phyloP scores from a whole-genome alignment of 78 protist species.

The Isochrysis galbana region DNA sequence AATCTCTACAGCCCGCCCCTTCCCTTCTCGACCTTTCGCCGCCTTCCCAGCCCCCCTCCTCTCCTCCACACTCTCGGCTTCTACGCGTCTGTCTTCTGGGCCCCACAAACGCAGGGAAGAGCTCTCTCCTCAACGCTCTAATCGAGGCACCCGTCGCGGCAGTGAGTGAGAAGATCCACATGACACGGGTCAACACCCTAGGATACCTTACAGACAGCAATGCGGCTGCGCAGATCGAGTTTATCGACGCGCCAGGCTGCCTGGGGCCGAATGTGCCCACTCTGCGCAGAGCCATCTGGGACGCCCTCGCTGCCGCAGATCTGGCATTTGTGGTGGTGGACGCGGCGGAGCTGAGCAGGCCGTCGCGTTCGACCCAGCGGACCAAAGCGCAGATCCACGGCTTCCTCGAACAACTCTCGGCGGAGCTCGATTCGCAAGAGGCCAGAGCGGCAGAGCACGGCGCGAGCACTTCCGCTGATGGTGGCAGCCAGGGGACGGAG shows the following conservation, averaged over 20 bases:
- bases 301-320: neutral
- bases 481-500: too few species aligned
- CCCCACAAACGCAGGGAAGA: neutral
- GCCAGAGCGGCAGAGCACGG: neutral
- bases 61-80: neutral
- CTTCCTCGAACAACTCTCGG: neutral
- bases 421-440: neutral
- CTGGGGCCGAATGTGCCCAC: neutral
- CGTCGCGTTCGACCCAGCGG: neutral
- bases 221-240: neutral
- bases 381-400: neutral
- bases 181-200: neutral
- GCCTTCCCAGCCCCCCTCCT: too few species aligned
- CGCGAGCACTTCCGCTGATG: neutral
- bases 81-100: neutral
- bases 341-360: neutral
- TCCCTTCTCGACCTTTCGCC: too few species aligned
- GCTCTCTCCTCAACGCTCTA: neutral
- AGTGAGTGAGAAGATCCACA: neutral
- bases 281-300: neutral
- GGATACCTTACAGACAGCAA: neutral
- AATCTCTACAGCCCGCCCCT: too few species aligned
- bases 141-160: neutral
- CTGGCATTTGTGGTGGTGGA: neutral
- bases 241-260: neutral